These are phyloP conservation scores for Cladosporium sp. DNA, from an alignment of 2,329 filamentous ascomycete species.

Conservation along the genomic window DNA sequence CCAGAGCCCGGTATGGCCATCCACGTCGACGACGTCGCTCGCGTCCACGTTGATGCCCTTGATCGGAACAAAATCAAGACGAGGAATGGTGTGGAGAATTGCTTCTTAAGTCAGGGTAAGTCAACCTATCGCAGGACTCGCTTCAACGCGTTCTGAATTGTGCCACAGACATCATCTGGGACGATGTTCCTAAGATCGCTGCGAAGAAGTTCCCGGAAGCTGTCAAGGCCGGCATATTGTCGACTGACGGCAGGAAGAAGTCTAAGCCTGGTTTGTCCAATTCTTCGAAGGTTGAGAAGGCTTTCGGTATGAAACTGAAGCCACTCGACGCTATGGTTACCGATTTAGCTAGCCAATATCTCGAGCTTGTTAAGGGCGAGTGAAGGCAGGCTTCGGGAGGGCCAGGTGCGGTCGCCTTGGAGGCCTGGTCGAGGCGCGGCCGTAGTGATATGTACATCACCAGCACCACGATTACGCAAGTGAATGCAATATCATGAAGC, in stretches of 20 bases:
- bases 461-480: too few relatives aligned
- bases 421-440: too few relatives aligned
- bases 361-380: background rate
- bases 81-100: background rate
- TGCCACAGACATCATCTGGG: constrained; percentile 3
- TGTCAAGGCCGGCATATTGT: constrained; percentile 2
- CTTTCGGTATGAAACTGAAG: constrained; percentile 7
- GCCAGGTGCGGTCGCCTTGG: too few relatives aligned
- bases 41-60: constrained; percentile 24
- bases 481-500: background rate
- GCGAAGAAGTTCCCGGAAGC: constrained; percentile 2
- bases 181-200: constrained; percentile 6
- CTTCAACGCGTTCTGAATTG: too few relatives aligned
- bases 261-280: constrained; percentile 5
- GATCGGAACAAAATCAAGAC: constrained; percentile 5
- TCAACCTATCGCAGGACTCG: background rate
- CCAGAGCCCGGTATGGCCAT: constrained; percentile 1
- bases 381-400: too few relatives aligned
- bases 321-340: constrained; percentile 1
- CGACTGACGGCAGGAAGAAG: background rate
- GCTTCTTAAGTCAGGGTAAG: constrained; percentile 4
- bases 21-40: constrained; percentile 25
- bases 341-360: constrained; percentile 3
- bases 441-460: too few relatives aligned
- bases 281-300: background rate